Base-by-base conservation (phyloP, 352 stramenopile species). In the Nothophytophthora sp. region DNA sequence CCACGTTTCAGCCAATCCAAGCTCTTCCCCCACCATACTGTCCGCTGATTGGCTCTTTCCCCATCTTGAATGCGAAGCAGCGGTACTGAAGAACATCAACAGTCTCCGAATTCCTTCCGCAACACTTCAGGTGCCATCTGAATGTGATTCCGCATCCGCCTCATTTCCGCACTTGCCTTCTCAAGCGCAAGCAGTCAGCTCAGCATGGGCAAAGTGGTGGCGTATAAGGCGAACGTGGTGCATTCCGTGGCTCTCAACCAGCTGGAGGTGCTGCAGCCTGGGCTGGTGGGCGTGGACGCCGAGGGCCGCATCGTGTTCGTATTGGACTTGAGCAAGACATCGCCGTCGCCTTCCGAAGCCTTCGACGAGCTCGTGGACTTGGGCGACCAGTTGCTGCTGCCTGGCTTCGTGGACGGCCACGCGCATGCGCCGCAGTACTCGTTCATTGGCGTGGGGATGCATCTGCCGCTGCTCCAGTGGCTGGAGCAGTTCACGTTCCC, bases 401-500 rank as follows among this genome's bases (percentile, higher is more conserved):
- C 95, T 10, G 95, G 95, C 33, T 97, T 98, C 45, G 74, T 98
- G 20, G 95, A 98, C 62, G 85, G 83, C 16, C 95, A 98, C 59
- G 90, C 90, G 18, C 95, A 98, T 59, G 95, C 95, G 1, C 89
- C 95, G 5, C 95, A 98, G 76, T 95, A 98, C 64, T 82, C 88
- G 15, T 98, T 96, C 60, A 81, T 95, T 13, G 95, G 95, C 22
- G 95, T 96, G 27, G 93, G 90, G 36, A 98, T 97, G 78, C 90
- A 98, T 63, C 56, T 97, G 36, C 88, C 88, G 16, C 73, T 98
- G 28, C 78, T 98, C 37, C 58, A 97, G 28, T 98, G 95, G 95
- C 74, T 98, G 5, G 76, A 98, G 51, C 91, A 71, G 19, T 98
- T 98, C 60, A 98, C 95, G 25, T 98, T 98, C 62, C 95, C 93